Percentiles rank a stretch among this genome's conserved stretches.
These are phyloP conservation scores for Peronospora farinosa DNA, from an alignment of 352 stramenopile genomes.

Conservation along the genomic window DNA sequence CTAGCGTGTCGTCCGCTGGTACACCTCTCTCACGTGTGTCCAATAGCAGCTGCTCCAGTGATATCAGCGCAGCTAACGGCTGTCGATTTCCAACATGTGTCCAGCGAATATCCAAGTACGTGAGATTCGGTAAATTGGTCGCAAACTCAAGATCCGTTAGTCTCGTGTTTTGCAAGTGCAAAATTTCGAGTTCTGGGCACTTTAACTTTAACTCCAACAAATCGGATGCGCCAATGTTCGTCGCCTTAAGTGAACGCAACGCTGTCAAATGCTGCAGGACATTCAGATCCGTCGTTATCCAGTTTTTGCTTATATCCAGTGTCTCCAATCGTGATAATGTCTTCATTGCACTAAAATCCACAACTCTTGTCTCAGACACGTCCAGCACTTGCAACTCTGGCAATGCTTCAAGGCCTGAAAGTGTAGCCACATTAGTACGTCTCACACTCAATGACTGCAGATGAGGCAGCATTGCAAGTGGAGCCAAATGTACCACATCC, in stretches of 20 bases:
- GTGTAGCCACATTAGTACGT: conserved; percentile 27
- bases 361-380: conserved; percentile 36
- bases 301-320: conserved; percentile 46
- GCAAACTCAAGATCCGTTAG: conserved; percentile 37
- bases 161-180: conserved; percentile 41
- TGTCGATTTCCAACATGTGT: conserved; percentile 32
- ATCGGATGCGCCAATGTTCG: conserved; percentile 32
- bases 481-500: conserved; percentile 28
- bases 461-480: conserved; percentile 23
- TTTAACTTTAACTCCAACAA: conserved; percentile 27
- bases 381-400: conserved; percentile 31
- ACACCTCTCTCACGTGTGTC: conserved; percentile 27
- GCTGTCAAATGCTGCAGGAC: conserved; percentile 26
- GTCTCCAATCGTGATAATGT: conserved; percentile 22
- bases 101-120: conserved; percentile 41
- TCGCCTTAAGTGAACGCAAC: conserved; percentile 33
- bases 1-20: not conserved
- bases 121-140: conserved; percentile 13
- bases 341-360: conserved; percentile 32
- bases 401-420: conserved; percentile 28
- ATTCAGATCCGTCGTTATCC: conserved; percentile 28
- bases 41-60: conserved; percentile 38
- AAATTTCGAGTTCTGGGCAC: conserved; percentile 26
- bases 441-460: conserved; percentile 33
- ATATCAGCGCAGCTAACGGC: conserved; percentile 24